phyloP scores from a whole-genome alignment of 768 basidiomycete species.

The Mycena belliarum region DNA sequence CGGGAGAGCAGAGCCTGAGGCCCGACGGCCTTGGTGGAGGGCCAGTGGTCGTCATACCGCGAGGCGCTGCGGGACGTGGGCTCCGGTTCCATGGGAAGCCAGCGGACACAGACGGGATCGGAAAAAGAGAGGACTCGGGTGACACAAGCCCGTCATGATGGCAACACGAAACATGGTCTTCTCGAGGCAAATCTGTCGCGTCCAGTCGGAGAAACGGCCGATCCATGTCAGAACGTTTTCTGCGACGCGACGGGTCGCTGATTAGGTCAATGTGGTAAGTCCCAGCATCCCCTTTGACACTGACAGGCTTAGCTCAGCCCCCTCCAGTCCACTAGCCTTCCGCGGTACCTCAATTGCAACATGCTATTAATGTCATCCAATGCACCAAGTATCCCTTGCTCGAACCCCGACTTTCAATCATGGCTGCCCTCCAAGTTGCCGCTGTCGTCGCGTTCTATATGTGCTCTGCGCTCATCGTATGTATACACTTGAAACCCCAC shows the following conservation, averaged over 20 bases:
- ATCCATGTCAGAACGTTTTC: no score
- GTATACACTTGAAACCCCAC: slow-evolving; percentile 29
- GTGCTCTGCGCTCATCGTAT: slow-evolving; percentile 69
- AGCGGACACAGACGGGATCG: neutral
- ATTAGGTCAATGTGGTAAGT: no score
- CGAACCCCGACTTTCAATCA: neutral
- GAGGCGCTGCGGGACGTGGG: neutral
- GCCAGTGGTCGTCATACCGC: slow-evolving; percentile 2
- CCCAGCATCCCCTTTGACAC: no score
- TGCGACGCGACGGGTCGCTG: no score
- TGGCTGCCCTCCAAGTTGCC: slow-evolving; percentile 48
- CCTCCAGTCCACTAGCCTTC: no score
- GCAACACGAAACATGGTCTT: neutral
- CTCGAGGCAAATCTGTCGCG: neutral
- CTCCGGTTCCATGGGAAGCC: slow-evolving; percentile 4
- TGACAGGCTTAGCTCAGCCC: no score
- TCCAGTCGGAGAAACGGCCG: no score
- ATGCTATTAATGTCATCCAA: neutral
- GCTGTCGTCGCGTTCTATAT: slow-evolving; percentile 81
- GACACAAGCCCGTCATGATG: no score
- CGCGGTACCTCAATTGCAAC: no score
- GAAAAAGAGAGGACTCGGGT: no score
- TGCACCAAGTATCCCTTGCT: neutral
- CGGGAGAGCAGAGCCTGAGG: slow-evolving; percentile 7
- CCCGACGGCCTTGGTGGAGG: neutral